These are phyloP conservation scores for Malassezia obtusa DNA, from an alignment of 1,284 basidiomycete species.

Conservation along the genomic window DNA sequence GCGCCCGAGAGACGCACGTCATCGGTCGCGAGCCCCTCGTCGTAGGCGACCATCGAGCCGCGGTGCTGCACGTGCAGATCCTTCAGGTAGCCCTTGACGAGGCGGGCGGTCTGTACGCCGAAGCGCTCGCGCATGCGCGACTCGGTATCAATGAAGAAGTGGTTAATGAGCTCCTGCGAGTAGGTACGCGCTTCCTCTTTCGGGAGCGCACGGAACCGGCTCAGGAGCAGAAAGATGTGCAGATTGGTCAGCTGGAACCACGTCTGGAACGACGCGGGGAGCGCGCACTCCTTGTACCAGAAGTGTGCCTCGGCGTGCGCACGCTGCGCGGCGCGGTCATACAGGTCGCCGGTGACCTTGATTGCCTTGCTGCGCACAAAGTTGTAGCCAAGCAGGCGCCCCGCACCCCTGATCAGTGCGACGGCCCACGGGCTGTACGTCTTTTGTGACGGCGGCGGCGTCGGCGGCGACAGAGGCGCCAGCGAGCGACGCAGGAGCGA, in stretches of 20 bases:
- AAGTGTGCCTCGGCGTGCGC: slow-evolving; percentile 45
- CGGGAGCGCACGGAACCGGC: slow-evolving; percentile 76
- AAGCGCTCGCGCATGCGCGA: slow-evolving; percentile 70
- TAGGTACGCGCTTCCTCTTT: slow-evolving; percentile 58
- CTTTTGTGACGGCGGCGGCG: slow-evolving; percentile 22
- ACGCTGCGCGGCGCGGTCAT: slow-evolving; percentile 53
- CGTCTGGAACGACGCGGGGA: slow-evolving; percentile 90
- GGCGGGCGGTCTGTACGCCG: slow-evolving; percentile 62
- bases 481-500: slow-evolving; percentile 17
- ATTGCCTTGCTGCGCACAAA: slow-evolving; percentile 52
- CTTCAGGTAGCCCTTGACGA: slow-evolving; percentile 82
- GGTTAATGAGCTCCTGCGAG: slow-evolving; percentile 75
- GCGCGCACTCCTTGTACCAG: slow-evolving; percentile 58
- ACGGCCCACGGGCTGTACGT: slow-evolving; percentile 31
- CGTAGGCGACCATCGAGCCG: slow-evolving; percentile 70
- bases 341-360: slow-evolving; percentile 53
- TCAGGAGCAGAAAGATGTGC: slow-evolving; percentile 80
- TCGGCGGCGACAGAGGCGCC: slow-evolving; percentile 33
- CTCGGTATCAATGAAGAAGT: slow-evolving; percentile 92
- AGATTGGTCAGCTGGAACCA: slow-evolving; percentile 94
- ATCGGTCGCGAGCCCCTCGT: slow-evolving; percentile 59
- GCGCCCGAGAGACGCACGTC: slow-evolving; percentile 60
- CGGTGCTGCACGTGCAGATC: slow-evolving; percentile 81
- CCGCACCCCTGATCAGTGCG: slow-evolving; percentile 46
- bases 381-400: slow-evolving; percentile 54